Base-by-base conservation (phyloP, 352 stramenopile genomes). In the Globisporangium carolinianum region DNA sequence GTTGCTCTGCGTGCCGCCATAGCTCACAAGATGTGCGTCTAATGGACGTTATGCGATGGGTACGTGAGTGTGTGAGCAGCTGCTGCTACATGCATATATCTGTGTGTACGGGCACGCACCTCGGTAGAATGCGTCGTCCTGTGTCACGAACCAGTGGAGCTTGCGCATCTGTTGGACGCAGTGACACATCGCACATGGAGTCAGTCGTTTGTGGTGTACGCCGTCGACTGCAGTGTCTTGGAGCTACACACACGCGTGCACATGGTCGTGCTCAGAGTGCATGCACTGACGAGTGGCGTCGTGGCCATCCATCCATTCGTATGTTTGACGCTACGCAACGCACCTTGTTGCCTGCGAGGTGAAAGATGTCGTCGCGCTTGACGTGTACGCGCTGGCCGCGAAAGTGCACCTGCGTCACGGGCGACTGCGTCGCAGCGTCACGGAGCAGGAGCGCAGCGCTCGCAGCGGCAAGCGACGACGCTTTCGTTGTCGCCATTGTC, bases 321-420 rank as follows among this genome's bases (percentile, higher is more conserved):
- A 24, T 24, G 24, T 24, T 24, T 24, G 11, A 43, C 11, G 39
- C 1, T 43, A 12, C 6, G 39, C 2, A 7, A 52, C 47, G 3
- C 18, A 90, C 84, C 74, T 95, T 95, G 52, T 95, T 95, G 24
- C 85, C 85, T 3, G 82, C 81, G n/a, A 95, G 58, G 60, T 87
- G 75, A 45, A 90, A 87, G 9, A 82, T 55, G 45, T 95, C 85
- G 53, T 95, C 85, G 9, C 83, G 71, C 68, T 95, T 95, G n/a
- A 95, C 78, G 55, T 90, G 79, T 53, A 95, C 73, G 61, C 71
- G 65, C 42, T 83, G 73, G 7, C 71, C 75, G 52, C 78, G 81
- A 66, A 91, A 90, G 43, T 36, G n/a, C 53, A 88, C 83, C 62
- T 67, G 68, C 50, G 76, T 80, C 48, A 94, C 72, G 7, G 78